phyloP scores from a whole-genome alignment of 228 moss, liverwort and hornwort genomes.

The Sphagnum fallax region DNA sequence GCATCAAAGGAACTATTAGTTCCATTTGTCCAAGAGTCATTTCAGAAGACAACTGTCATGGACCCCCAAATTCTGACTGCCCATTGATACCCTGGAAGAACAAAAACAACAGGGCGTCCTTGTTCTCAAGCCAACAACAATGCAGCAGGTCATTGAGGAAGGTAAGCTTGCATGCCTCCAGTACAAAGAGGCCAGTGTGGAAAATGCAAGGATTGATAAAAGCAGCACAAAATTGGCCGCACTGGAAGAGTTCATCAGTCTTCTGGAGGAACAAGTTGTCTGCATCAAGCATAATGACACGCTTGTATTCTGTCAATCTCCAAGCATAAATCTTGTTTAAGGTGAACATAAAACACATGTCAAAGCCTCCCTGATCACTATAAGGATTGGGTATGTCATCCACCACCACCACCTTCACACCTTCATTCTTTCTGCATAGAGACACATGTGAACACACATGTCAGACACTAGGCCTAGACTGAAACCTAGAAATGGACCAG shows the following conservation, averaged over 20 bases:
- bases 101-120: neutral
- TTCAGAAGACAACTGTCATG: neutral
- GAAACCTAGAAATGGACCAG: too few relatives aligned
- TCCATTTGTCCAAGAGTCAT: too few relatives aligned
- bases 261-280: constrained; percentile 68
- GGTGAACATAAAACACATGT: constrained; percentile 39
- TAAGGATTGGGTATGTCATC: constrained; percentile 62
- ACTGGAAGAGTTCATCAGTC: constrained; percentile 66
- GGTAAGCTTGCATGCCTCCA: constrained; percentile 29
- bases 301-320: constrained; percentile 57
- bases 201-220: constrained; percentile 78
- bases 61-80: neutral
- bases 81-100: neutral
- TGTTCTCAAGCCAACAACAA: neutral
- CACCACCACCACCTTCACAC: constrained; percentile 39
- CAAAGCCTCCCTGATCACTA: constrained; percentile 16
- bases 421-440: constrained; percentile 36
- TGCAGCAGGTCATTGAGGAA: neutral
- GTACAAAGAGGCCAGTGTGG: constrained; percentile 71
- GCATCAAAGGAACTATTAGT: neutral
- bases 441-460: too few relatives aligned
- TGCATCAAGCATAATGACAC: constrained; percentile 70
- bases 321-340: constrained; percentile 74
- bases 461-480: too few relatives aligned
- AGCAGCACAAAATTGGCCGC: constrained; percentile 72